Evolutionary conservation across 768 basidiomycete species (phyloP), one percentile per base, ranked within the genome.

Genomic region (Mycena leptocephala): DNA sequence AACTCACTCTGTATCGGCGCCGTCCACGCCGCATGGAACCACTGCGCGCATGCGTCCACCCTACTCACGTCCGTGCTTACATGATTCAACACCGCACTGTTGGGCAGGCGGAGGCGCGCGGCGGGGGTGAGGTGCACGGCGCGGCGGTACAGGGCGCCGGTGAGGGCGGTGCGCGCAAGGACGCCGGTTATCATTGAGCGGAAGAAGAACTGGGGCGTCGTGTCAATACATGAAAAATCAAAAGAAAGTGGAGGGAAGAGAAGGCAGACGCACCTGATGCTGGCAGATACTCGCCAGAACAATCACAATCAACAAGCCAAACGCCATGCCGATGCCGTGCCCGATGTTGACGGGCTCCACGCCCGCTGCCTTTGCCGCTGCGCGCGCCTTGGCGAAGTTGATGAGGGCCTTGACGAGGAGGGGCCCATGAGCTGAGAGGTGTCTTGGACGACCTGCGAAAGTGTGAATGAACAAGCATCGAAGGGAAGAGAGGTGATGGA

Each of bases 161-260:
- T 95, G 48, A 96, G 87, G 9, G 94, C 91, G 0, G 90, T 90
- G 76, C 95, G 89, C 0, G 91, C 89, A 26, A 95, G 86, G 14
- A 93, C 89, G 41, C 95, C 95, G 1, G 91, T 90, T n/a, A 87
- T 84, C 91, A 94, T 94, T 3, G 92, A 92, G 58, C 92, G 88
- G 88, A 92, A 93, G 87, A 95, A 95, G 85, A 93, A 95, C 89
- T 92, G 73, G 16, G 58, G 74, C 0, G 11, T 35, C 33, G 26
- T 24, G 26, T 26, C 13, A 61, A 26, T 53, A 11, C 11, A 2
- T 66, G 26, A 30, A 16, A 28, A 53, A 32, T 55, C 28, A 30
- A 24, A 39, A 68, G 0, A 28, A 35, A 4, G 18, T 5, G 32
- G 59, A 35, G 53, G 11, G 53, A 26, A 9, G 5, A 18, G 3